Base-by-base conservation (phyloP, 1,284 basidiomycete genomes). In the Apiotrichum siamense region DNA sequence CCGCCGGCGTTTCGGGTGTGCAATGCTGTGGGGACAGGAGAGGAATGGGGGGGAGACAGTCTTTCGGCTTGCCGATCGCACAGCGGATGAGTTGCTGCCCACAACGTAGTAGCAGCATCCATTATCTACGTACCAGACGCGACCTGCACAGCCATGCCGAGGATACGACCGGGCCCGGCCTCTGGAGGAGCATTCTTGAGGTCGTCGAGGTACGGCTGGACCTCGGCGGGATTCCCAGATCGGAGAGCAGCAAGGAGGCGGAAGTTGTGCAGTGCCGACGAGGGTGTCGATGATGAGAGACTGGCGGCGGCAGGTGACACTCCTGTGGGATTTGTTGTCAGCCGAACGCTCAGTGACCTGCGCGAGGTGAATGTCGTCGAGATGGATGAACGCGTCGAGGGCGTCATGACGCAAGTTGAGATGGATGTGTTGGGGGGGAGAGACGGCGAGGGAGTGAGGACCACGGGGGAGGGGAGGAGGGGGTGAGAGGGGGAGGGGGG, bases 111-210 rank as follows among this genome's bases (percentile, higher is more conserved):
- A 11, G 26, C 24, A 13, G n/a, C 39, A n/a, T 20, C 21, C 9
- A 11, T 11, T 31, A 31, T 15, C 10, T 32, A 78, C 85, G 59
- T 63, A 89, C 88, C 79, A 23, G 84, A 82, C 49, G 84, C 88
- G 64, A 91, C 91, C 46, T 87, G 80, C 15, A 94, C 84, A 4
- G 90, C 89, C 32, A 94, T 81, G 66, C 91, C 88, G 7, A 94
- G 77, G 0, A 89, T 83, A 6, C 85, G 82, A 23, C 87, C 84
- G 7, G 82, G 84, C 3, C 81, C 82, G 0, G 81, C 60, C 76
- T 73, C 15, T 77, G 78, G 0, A 67, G 53, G n/a, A 17, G 48
- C 36, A 25, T 70, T 78, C 47, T 78, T 77, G 46, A 90, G 83
- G 65, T 88, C 86, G 7, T 83, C 70, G n/a, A 92, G 77, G 66